Base-by-base conservation (phyloP, 2,329 filamentous ascomycete species). In the Diplocarpon rosae region DNA sequence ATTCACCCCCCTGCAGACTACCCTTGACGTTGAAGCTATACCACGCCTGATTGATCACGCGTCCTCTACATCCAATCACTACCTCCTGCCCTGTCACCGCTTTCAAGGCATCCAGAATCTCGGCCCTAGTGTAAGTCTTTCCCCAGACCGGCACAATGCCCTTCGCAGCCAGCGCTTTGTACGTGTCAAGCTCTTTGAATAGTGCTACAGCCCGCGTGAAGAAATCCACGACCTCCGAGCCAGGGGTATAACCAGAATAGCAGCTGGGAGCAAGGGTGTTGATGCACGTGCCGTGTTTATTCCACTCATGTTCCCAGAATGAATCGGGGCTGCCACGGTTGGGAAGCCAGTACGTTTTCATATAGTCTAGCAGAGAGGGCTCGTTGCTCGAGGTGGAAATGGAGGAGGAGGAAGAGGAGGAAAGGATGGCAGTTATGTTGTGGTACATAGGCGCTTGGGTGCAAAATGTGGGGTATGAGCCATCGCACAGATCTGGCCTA, bases 251-350 rank as follows among this genome's bases (percentile, higher is more conserved):
- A 3, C 4, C 4, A 6, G 20, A 10, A 64, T 85, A 88, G 67
- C 83, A 88, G 15, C 65, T 62, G 0, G 82, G 75, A 32, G 78
- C 68, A 10, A 87, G 69, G 0, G 83, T 87, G 53, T 71, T 78
- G 52, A 86, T 75, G 63, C 83, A 87, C 14, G 70, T 73, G 42
- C 83, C 84, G 59, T 88, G 83, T 62, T 86, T 88, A 54, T 70
- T 69, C 76, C 78, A 87, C 62, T 87, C 83, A 59, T 86, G 81
- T 59, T 81, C 67, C 83, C 83, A 87, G 55, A 87, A 76, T 10
- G 65, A 64, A 52, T 80, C 73, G 52, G 82, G 75, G 34, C 78
- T 64, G 45, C 80, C 80, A 39, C 72, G 59, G 62, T 79, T 75
- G 57, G 81, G 77, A 59, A 84, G 80, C 83, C 83, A 87, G 65